These are phyloP conservation scores for Zelonia costaricensis DNA, from an alignment of 208 protist species.

Conservation along the genomic window DNA sequence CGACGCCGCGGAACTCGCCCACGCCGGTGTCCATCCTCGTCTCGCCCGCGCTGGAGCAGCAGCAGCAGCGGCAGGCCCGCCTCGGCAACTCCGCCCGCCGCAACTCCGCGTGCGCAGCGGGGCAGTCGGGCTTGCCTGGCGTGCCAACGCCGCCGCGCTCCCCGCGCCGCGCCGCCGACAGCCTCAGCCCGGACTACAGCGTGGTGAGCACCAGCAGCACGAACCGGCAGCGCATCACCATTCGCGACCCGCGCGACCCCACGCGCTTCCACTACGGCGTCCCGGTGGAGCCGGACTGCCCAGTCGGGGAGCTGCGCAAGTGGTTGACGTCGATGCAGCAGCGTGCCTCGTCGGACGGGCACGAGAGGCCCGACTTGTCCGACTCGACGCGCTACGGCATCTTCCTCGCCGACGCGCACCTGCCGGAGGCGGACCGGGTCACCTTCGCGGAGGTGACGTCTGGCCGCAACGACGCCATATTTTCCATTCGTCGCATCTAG, in stretches of 20 bases:
- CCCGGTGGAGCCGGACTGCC: constrained; percentile 45
- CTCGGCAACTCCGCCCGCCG: no score
- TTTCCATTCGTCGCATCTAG: constrained; percentile 31
- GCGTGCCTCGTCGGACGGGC: background rate
- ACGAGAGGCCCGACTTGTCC: constrained; percentile 15
- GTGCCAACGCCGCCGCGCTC: no score
- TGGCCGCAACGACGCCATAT: constrained; percentile 60
- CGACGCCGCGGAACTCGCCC: constrained; percentile 5
- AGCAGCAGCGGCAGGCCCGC: constrained; percentile 6
- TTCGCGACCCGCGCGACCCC: constrained; percentile 39
- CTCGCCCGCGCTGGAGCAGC: constrained; percentile 11
- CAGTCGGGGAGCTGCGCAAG: constrained; percentile 39
- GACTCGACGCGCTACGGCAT: constrained; percentile 32
- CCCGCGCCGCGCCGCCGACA: background rate
- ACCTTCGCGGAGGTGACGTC: constrained; percentile 46
- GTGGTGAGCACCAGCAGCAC: constrained; percentile 22
- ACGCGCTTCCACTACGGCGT: constrained; percentile 47
- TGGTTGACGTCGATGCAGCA: constrained; percentile 41
- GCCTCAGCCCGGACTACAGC: constrained; percentile 22
- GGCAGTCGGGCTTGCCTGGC: no score
- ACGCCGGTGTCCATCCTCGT: constrained; percentile 25
- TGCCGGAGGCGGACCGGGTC: constrained; percentile 21
- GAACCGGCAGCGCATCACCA: constrained; percentile 46
- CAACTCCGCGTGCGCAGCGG: no score
- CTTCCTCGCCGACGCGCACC: constrained; percentile 30